Evolutionary conservation across 2,329 filamentous ascomycete genomes (phyloP).

Genomic region (Berkeleyomyces basicola): DNA sequence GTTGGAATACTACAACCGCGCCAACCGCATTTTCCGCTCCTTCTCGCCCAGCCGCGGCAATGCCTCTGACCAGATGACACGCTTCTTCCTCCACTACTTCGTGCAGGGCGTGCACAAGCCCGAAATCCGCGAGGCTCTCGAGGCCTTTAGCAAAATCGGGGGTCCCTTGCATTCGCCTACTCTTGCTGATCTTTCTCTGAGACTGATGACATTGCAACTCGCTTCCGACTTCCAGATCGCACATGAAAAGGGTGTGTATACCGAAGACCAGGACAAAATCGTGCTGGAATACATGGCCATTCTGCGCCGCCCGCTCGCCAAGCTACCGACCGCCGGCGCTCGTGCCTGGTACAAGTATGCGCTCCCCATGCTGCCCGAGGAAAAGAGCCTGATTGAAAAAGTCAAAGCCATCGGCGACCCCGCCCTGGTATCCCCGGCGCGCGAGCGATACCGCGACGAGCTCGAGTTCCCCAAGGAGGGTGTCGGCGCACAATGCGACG

Average conservation of each 20-base stretch:
- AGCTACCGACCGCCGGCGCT: slow-evolving; percentile 6
- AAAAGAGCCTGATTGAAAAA: slow-evolving; percentile 23
- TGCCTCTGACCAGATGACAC: slow-evolving; percentile 26
- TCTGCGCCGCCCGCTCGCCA: slow-evolving; percentile 8
- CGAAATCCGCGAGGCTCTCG: slow-evolving; percentile 28
- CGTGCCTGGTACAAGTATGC: slow-evolving; percentile 16
- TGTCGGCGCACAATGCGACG: slow-evolving; percentile 74
- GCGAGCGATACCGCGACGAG: slow-evolving; percentile 36
- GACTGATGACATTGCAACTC: slow-evolving; percentile 40
- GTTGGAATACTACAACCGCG: slow-evolving; percentile 23
- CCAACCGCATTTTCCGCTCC: slow-evolving; percentile 19
- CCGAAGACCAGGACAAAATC: not conserved
- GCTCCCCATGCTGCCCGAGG: slow-evolving; percentile 24
- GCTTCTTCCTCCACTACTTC: slow-evolving; percentile 11
- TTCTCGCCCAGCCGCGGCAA: slow-evolving; percentile 24
- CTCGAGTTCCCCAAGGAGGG: slow-evolving; percentile 65
- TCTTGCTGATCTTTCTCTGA: slow-evolving; percentile 28
- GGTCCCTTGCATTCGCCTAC: not conserved
- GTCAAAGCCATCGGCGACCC: slow-evolving; percentile 33
- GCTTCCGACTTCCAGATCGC: slow-evolving; percentile 38
- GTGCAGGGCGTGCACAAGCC: slow-evolving; percentile 31
- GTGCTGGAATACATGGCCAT: slow-evolving; percentile 10
- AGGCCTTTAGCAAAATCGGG: slow-evolving; percentile 18
- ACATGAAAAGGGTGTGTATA: slow-evolving; percentile 31
- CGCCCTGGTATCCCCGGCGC: slow-evolving; percentile 26